phyloP scores from a whole-genome alignment of 192 early-diverging fungal genomes.

The Globomyces pollinis-pini region DNA sequence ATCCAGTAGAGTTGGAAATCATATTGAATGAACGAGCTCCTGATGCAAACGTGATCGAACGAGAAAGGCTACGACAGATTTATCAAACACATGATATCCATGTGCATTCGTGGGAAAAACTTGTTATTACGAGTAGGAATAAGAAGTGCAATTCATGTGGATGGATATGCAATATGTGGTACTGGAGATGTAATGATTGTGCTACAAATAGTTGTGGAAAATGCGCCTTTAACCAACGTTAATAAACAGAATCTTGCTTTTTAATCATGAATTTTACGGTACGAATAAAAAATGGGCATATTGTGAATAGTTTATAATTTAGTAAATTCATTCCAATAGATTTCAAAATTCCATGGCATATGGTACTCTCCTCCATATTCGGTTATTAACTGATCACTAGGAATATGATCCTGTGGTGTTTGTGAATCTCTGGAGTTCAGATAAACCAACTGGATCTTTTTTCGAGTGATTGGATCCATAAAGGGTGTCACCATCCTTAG shows the following conservation, averaged over 20 bases:
- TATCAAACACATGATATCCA: conserved; percentile 16
- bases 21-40: conserved; percentile 13
- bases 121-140: background rate
- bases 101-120: conserved; percentile 6
- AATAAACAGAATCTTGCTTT: no score
- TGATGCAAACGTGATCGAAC: background rate
- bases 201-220: conserved; percentile 11
- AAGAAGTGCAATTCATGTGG: background rate
- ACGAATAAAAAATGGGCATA: no score
- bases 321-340: conserved; percentile 56
- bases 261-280: no score
- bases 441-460: conserved; percentile 79
- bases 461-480: conserved; percentile 83
- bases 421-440: conserved; percentile 25
- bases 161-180: conserved; percentile 23
- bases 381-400: conserved; percentile 29
- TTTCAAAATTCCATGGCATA: conserved; percentile 59
- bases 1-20: conserved; percentile 4
- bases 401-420: background rate
- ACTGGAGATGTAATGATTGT: conserved; percentile 17
- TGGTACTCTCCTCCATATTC: conserved; percentile 65
- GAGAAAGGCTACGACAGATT: background rate
- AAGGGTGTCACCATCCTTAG: conserved; percentile 80
- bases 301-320: no score
- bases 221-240: conserved; percentile 18